These are phyloP conservation scores for Exophiala calicioides DNA, from an alignment of 2,329 filamentous ascomycete genomes.

Conservation along the genomic window DNA sequence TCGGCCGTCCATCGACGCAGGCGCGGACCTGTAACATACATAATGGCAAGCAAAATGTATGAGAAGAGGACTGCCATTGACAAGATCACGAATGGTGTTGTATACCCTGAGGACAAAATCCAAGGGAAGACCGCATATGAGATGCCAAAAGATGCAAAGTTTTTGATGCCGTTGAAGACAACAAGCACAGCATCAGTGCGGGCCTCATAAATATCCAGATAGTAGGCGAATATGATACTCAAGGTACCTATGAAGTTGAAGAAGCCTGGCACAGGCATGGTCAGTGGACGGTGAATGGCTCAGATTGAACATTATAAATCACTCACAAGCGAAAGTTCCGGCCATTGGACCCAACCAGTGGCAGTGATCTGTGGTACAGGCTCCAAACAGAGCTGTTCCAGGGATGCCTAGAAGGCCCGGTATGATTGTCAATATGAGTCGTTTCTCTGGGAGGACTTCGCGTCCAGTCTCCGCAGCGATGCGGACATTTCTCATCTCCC, in stretches of 20 bases:
- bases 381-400: slow-evolving; percentile 6
- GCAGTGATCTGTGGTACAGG: neutral
- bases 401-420: neutral
- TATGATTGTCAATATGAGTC: neutral
- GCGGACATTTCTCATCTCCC: neutral
- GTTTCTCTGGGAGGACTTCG: neutral
- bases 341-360: slow-evolving; percentile 5
- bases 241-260: slow-evolving; percentile 1
- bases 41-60: neutral
- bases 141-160: slow-evolving; percentile 7
- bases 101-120: neutral
- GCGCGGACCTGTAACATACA: slow-evolving; percentile 1
- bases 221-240: neutral
- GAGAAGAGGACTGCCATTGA: neutral
- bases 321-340: slow-evolving; percentile 5
- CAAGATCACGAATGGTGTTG: neutral
- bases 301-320: too few species aligned
- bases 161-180: slow-evolving; percentile 7
- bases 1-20: slow-evolving; percentile 5
- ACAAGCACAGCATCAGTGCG: slow-evolving; percentile 6
- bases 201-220: slow-evolving; percentile 9
- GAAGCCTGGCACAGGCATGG: slow-evolving; percentile 1
- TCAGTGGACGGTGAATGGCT: neutral
- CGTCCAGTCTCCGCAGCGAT: neutral
- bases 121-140: slow-evolving; percentile 8